Percentiles rank a stretch among this genome's conserved stretches.
Conservation (phyloP, 352 stramenopile genomes). For the Globisporangium echinulatum region DNA sequence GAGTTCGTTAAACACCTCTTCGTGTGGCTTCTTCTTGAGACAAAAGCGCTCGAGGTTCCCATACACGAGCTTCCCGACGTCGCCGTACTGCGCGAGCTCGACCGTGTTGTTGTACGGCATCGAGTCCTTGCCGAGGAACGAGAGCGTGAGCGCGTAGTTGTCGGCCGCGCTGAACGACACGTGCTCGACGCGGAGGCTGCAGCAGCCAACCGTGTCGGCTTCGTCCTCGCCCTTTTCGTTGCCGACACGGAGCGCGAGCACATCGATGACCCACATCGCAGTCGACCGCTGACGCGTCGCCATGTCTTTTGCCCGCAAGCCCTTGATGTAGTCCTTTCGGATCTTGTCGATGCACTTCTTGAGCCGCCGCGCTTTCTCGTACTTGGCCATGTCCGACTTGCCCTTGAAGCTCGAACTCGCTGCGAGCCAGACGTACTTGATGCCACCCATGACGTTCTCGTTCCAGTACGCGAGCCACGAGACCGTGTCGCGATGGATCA, state of each 20-base stretch:
- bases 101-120: slow-evolving; percentile 99
- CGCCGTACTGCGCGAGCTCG: slow-evolving; percentile 87
- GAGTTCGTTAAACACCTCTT: slow-evolving; percentile 98
- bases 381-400: slow-evolving; percentile 98
- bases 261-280: slow-evolving; percentile 99
- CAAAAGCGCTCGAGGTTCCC: slow-evolving; percentile 97
- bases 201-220: slow-evolving; percentile 99
- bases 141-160: slow-evolving; percentile 95
- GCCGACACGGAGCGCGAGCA: slow-evolving; percentile 98
- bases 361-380: slow-evolving; percentile 97
- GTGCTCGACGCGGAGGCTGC: slow-evolving; percentile 98
- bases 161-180: slow-evolving; percentile 90
- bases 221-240: slow-evolving; percentile 99
- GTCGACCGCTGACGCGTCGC: slow-evolving; percentile 93
- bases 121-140: slow-evolving; percentile 99
- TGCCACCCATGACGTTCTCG: slow-evolving; percentile 97
- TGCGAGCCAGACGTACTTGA: slow-evolving; percentile 99
- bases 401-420: slow-evolving; percentile 98
- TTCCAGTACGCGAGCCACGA: slow-evolving; percentile 95
- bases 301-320: slow-evolving; percentile 86
- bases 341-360: slow-evolving; percentile 98
- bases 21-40: slow-evolving; percentile 91
- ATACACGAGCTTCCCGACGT: slow-evolving; percentile 90
- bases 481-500: slow-evolving; percentile 92
- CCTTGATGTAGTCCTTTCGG: slow-evolving; percentile 88